Conservation (phyloP, 73 alveolate species). For the Breviolum minutum region DNA sequence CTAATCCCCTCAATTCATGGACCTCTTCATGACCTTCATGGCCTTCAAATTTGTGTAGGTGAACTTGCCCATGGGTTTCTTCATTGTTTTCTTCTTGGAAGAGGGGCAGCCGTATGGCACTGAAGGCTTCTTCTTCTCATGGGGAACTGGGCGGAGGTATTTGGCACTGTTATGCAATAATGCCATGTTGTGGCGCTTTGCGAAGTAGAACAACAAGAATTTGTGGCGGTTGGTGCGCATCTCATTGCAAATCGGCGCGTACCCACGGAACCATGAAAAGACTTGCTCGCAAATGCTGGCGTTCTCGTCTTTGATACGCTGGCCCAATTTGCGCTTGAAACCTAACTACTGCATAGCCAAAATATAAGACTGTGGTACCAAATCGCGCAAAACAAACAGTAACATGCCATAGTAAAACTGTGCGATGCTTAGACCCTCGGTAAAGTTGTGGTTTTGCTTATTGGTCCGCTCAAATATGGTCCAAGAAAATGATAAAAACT, state of each 20-base stretch:
- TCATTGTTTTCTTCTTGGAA: neutral
- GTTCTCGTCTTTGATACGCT: neutral
- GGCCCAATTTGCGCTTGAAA: neutral
- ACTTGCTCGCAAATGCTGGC: conserved; percentile 24
- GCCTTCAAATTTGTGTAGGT: neutral
- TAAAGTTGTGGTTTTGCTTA: no score
- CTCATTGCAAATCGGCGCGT: neutral
- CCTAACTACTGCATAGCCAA: neutral
- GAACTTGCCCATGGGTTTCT: neutral
- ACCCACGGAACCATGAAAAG: conserved; percentile 1
- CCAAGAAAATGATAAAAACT: no score
- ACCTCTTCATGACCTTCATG: neutral
- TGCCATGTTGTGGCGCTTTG: conserved; percentile 42
- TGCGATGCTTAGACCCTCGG: no score
- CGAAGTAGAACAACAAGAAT: neutral
- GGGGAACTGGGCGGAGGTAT: neutral
- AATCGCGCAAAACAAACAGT: neutral
- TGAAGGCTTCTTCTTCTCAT: neutral
- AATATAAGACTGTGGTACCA: neutral
- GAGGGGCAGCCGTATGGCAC: neutral
- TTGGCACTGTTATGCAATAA: neutral
- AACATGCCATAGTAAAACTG: no score
- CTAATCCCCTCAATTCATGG: neutral
- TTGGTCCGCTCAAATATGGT: no score
- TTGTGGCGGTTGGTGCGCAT: conserved; percentile 17